These are phyloP conservation scores for Macrocybe sp. DNA, from an alignment of 1,284 basidiomycete species.

Conservation along the genomic window DNA sequence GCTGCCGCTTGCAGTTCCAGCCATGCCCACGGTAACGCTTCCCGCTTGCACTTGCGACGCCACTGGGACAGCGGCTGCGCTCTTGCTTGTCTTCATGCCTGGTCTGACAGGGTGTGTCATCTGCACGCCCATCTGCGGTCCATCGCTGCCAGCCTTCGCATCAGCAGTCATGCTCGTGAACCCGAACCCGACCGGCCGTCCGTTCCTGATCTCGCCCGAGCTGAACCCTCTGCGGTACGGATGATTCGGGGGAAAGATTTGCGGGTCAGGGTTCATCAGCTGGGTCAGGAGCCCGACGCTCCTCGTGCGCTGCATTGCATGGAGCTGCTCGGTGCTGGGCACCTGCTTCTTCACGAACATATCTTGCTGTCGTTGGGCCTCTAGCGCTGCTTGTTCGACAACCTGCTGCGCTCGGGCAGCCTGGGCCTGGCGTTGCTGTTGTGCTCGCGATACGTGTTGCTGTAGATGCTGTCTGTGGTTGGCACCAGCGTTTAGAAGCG, in stretches of 20 bases:
- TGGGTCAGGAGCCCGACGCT: slow-evolving; percentile 56
- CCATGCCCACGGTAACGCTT: slow-evolving; percentile 22
- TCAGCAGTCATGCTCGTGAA: not conserved
- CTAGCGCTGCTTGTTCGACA: slow-evolving; percentile 33
- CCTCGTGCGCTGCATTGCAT: slow-evolving; percentile 19
- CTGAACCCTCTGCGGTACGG: slow-evolving; percentile 52
- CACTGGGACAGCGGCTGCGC: slow-evolving; percentile 57
- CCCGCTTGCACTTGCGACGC: slow-evolving; percentile 52
- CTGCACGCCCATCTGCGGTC: not conserved
- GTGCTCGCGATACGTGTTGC: slow-evolving; percentile 16
- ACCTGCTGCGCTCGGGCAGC: slow-evolving; percentile 19
- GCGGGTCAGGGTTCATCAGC: slow-evolving; percentile 66
- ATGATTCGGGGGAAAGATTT: slow-evolving; percentile 52
- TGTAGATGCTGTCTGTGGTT: slow-evolving; percentile 9
- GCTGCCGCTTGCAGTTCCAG: slow-evolving; percentile 26
- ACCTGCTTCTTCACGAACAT: slow-evolving; percentile 62
- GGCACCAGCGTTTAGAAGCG: slow-evolving; percentile 1
- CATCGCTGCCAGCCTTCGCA: not conserved
- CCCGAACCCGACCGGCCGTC: slow-evolving; percentile 7
- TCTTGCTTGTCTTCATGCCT: slow-evolving; percentile 54
- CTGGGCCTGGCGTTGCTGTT: slow-evolving; percentile 22
- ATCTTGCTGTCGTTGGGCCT: slow-evolving; percentile 64
- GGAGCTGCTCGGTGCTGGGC: slow-evolving; percentile 59
- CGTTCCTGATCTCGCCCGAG: slow-evolving; percentile 31
- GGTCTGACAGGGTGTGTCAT: slow-evolving; percentile 10